phyloP scores from a whole-genome alignment of 2,329 filamentous ascomycete species.

The Trichoderma sp. region DNA sequence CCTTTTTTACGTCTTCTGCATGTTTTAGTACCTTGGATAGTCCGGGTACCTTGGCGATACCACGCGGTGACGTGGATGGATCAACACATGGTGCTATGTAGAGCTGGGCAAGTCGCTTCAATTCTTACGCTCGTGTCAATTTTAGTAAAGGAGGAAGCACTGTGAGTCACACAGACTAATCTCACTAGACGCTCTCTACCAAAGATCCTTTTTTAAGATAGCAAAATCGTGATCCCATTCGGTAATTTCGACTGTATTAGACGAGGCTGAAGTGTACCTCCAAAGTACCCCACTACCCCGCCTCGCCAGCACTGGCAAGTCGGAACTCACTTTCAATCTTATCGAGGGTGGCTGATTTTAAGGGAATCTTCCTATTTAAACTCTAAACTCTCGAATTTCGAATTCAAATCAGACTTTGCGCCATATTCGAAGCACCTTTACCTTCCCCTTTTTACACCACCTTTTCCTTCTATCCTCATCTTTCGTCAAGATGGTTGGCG shows the following conservation, averaged over 20 bases:
- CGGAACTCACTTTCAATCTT: slow-evolving; percentile 15
- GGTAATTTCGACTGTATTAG: neutral
- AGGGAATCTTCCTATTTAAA: neutral
- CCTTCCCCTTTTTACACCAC: neutral
- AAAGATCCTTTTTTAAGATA: neutral
- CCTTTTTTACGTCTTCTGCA: slow-evolving; percentile 1
- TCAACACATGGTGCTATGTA: neutral
- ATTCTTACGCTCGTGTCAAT: too few relatives aligned
- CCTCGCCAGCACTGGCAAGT: slow-evolving; percentile 33
- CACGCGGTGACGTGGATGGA: neutral
- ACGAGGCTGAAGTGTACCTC: slow-evolving; percentile 18
- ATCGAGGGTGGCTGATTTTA: neutral
- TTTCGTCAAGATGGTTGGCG: slow-evolving; percentile 51
- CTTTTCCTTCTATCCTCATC: neutral
- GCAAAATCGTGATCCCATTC: neutral
- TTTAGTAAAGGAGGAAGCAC: neutral
- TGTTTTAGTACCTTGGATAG: neutral
- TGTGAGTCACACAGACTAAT: neutral
- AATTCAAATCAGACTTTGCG: neutral
- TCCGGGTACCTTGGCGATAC: slow-evolving; percentile 12
- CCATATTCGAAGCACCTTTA: neutral
- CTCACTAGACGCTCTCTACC: neutral
- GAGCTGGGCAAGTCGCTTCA: neutral
- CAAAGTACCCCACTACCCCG: slow-evolving; percentile 46
- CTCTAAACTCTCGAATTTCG: neutral